These are phyloP conservation scores for Lodderomyces jiufengensis DNA, from an alignment of 1,139 yeast genomes.

Conservation along the genomic window DNA sequence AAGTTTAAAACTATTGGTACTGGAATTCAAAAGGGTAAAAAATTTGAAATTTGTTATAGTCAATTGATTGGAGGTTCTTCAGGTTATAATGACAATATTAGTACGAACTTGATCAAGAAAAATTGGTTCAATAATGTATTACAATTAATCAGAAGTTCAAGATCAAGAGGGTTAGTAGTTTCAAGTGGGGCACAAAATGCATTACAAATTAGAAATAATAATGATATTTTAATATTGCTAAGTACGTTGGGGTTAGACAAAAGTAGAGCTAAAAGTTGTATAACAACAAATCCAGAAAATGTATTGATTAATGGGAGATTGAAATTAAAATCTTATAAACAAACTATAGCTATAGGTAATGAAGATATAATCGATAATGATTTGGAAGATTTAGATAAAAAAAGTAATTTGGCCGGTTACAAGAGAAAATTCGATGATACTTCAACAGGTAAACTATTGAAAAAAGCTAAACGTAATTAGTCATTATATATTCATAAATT, in stretches of 20 bases:
- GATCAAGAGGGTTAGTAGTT: constrained; percentile 74
- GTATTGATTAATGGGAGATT: constrained; percentile 71
- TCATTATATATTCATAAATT: constrained; percentile 1
- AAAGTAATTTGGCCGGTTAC: constrained; percentile 19
- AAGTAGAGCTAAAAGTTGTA: constrained; percentile 58
- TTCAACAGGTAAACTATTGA: constrained; percentile 26
- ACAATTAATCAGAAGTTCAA: constrained; percentile 75
- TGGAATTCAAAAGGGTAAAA: constrained; percentile 78
- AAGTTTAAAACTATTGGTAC: constrained; percentile 83
- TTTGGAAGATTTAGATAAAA: constrained; percentile 26
- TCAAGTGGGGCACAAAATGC: constrained; percentile 71
- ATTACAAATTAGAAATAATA: constrained; percentile 57
- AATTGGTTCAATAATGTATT: constrained; percentile 69
- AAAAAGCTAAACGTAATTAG: constrained; percentile 15
- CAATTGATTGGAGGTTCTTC: constrained; percentile 44
- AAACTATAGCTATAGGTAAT: constrained; percentile 50
- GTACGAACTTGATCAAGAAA: constrained; percentile 36
- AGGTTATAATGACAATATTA: constrained; percentile 20
- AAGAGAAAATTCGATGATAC: constrained; percentile 26
- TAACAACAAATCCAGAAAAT: constrained; percentile 56
- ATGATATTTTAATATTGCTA: constrained; percentile 66
- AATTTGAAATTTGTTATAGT: constrained; percentile 74
- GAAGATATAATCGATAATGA: constrained; percentile 11
- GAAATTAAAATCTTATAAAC: constrained; percentile 67
- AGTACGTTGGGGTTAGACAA: constrained; percentile 66